These are phyloP conservation scores for Lolium multiflorum DNA, from an alignment of 176 grass and related monocot genomes.

Conservation along the genomic window DNA sequence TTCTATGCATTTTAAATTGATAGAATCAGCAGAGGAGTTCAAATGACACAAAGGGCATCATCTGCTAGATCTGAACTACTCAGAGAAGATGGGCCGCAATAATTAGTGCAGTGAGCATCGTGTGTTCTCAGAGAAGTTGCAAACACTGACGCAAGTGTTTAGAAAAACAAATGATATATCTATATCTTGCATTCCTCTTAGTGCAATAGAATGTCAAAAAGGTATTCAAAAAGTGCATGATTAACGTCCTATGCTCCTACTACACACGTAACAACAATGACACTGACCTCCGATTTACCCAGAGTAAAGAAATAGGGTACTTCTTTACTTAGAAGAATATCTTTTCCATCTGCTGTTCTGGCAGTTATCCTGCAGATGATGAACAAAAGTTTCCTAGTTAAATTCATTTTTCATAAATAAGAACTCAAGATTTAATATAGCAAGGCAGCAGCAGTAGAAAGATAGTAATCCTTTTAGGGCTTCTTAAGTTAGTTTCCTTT, in stretches of 20 bases:
- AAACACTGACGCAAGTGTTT: slow-evolving; percentile 22
- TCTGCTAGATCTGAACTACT: slow-evolving; percentile 14
- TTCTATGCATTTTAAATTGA: slow-evolving; percentile 28
- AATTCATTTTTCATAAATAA: slow-evolving; percentile 46
- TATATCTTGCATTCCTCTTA: slow-evolving; percentile 27
- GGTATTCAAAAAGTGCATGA: neutral
- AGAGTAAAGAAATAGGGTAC: slow-evolving; percentile 89
- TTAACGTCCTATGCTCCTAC: slow-evolving; percentile 11
- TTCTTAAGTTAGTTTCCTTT: neutral
- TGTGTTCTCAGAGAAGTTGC: slow-evolving; percentile 22
- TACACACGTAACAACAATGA: slow-evolving; percentile 29
- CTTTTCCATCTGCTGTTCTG: slow-evolving; percentile 82
- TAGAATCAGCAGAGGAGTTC: slow-evolving; percentile 15
- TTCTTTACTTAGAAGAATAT: slow-evolving; percentile 62
- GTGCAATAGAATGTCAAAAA: slow-evolving; percentile 7
- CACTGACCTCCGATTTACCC: slow-evolving; percentile 94
- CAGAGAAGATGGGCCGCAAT: neutral
- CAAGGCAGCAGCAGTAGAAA: neutral
- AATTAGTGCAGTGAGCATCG: neutral
- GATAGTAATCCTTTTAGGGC: neutral
- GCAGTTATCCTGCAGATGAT: slow-evolving; percentile 74
- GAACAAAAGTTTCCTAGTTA: slow-evolving; percentile 25
- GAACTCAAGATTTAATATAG: neutral
- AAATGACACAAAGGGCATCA: neutral
- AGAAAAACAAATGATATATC: neutral